Evolutionary conservation across 768 basidiomycete genomes (phyloP).

Genomic region (Boletus reticuloceps): DNA sequence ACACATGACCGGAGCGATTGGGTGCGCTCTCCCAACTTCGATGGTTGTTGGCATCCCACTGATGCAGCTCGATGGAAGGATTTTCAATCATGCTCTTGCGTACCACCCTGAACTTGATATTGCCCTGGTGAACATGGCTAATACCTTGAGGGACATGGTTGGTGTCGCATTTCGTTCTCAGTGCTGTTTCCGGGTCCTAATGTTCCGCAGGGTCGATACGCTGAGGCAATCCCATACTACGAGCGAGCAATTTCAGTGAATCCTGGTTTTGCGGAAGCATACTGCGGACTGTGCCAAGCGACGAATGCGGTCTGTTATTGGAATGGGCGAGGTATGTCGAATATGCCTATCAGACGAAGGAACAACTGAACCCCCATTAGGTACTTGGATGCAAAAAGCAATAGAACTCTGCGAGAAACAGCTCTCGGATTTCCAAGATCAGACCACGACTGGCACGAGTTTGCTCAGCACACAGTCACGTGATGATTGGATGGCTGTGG

Average conservation of each 20-base stretch:
- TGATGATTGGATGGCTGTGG: constrained; percentile 37
- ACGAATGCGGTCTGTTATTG: constrained; percentile 48
- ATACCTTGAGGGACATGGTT: constrained; percentile 49
- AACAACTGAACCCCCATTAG: constrained; percentile 11
- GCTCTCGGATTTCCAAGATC: constrained; percentile 30
- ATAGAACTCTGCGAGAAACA: constrained; percentile 38
- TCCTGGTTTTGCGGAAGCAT: constrained; percentile 44
- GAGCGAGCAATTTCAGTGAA: constrained; percentile 41
- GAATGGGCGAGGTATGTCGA: constrained; percentile 34
- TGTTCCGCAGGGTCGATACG: constrained; percentile 34
- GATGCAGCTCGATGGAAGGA: constrained; percentile 19
- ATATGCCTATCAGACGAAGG: constrained; percentile 1
- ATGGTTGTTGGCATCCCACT: constrained; percentile 2
- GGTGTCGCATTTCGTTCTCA: constrained; percentile 2
- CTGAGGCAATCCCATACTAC: constrained; percentile 47
- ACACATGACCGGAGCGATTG: constrained; percentile 39
- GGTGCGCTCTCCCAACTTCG: constrained; percentile 26
- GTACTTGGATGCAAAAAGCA: constrained; percentile 37
- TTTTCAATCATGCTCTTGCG: constrained; percentile 40
- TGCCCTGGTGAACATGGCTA: constrained; percentile 50
- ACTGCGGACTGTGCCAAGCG: constrained; percentile 47
- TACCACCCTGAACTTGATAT: constrained; percentile 48
- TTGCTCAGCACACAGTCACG: constrained; percentile 26
- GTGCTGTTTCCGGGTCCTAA: not conserved
- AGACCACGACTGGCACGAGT: constrained; percentile 30